phyloP scores from a whole-genome alignment of 345 rosid genomes.

The Eucalyptus marginata region DNA sequence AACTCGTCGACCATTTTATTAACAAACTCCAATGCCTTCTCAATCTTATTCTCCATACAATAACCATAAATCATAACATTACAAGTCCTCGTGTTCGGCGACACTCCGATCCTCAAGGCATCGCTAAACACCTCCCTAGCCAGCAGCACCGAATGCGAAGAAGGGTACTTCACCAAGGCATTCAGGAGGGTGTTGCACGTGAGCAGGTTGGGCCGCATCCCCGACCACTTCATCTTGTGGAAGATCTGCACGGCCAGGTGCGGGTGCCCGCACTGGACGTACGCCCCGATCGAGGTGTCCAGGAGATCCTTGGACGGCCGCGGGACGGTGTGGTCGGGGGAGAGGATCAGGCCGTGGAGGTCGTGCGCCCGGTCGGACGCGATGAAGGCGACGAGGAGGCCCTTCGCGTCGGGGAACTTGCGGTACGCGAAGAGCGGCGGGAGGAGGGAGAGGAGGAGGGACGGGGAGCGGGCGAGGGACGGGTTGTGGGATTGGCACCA shows the following conservation, averaged over 20 bases:
- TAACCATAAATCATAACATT: conserved; percentile 64
- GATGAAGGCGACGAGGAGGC: conserved; percentile 52
- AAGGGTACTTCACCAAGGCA: conserved; percentile 55
- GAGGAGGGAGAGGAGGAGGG: conserved; percentile 48
- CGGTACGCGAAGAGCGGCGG: conserved; percentile 35
- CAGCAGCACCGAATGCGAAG: conserved; percentile 29
- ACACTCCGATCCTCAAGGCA: conserved; percentile 34
- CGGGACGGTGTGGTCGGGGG: not conserved
- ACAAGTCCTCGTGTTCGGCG: conserved; percentile 31
- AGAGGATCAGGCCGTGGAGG: conserved; percentile 44
- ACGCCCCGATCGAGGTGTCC: conserved; percentile 50
- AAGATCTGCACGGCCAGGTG: conserved; percentile 63
- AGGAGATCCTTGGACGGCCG: conserved; percentile 34
- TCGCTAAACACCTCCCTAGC: conserved; percentile 49
- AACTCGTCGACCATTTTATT: conserved; percentile 52
- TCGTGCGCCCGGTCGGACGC: conserved; percentile 26
- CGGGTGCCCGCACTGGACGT: conserved; percentile 42
- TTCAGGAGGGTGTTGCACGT: conserved; percentile 66
- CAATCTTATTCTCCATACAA: conserved; percentile 51
- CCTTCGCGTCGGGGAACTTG: conserved; percentile 57
- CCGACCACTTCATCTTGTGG: conserved; percentile 43
- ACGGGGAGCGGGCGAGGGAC: conserved; percentile 24
- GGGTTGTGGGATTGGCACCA: conserved; percentile 31
- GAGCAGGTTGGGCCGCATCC: conserved; percentile 42
- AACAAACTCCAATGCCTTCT: conserved; percentile 32